Conservation (phyloP, 164 flowering plant genomes). For the Annona cherimola region DNA sequence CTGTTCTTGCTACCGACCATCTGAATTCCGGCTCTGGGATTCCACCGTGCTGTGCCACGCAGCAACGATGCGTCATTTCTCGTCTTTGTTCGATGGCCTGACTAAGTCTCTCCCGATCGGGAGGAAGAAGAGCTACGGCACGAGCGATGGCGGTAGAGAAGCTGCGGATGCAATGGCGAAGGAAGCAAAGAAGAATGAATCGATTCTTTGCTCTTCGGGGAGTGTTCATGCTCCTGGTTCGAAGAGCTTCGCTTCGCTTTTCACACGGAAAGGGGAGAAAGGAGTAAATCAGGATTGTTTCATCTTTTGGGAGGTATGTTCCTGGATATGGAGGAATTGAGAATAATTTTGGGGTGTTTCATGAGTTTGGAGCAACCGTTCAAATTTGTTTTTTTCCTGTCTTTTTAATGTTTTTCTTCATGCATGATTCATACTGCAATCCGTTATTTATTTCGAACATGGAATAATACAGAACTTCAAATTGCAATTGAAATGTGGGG, state of each 20-base stretch:
- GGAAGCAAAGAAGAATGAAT: constrained; percentile 72
- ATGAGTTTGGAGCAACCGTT: not conserved
- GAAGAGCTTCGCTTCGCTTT: constrained; percentile 55
- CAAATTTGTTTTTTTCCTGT: too few species aligned
- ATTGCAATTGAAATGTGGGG: not conserved
- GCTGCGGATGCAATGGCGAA: constrained; percentile 57
- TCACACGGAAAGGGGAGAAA: constrained; percentile 66
- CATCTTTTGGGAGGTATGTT: constrained; percentile 85
- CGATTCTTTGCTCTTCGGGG: constrained; percentile 60
- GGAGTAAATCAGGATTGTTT: constrained; percentile 87
- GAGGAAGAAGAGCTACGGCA: constrained; percentile 29
- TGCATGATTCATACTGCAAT: too few species aligned
- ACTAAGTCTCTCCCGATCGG: constrained; percentile 45
- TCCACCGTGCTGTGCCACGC: too few species aligned
- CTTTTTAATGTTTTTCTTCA: too few species aligned
- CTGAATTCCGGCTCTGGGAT: not conserved
- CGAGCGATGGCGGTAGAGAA: constrained; percentile 38
- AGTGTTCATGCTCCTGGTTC: constrained; percentile 45
- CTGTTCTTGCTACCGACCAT: not conserved
- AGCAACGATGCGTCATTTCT: constrained; percentile 11
- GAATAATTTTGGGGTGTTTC: not conserved
- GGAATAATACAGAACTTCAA: too few species aligned
- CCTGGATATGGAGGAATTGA: not conserved
- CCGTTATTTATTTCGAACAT: too few species aligned
- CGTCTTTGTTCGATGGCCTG: constrained; percentile 63